Evolutionary conservation across 495 filamentous ascomycete species (phyloP), one percentile per base, ranked within the genome.

Genomic region (Xylaria flabelliformis): DNA sequence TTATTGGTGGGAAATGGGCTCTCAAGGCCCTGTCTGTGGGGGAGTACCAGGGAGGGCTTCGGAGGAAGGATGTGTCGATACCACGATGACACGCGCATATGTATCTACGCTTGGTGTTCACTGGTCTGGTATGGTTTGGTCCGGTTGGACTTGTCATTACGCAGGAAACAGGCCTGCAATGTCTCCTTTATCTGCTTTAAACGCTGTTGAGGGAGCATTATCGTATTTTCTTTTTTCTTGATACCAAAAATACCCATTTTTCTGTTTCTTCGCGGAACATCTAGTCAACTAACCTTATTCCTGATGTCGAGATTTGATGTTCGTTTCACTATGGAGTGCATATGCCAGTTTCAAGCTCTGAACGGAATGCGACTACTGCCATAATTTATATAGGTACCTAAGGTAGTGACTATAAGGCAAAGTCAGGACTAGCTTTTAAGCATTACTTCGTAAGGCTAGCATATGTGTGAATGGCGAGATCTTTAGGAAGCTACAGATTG

Each of bases 21-120:
- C 15, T n/a, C 15, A 21, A 41, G 36, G 55, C 36, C 36, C 8
- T 36, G 34, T 9, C 53, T 69, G 34, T 21, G 41, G 55, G 66
- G 66, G 12, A 58, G 36, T 56, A 61, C n/a, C 9, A 56, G 50
- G 65, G 29, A 42, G 50, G 65, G 36, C 36, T 12, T 55, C 19
- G 58, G 61, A 3, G 53, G 53, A 50, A 36, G 53, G 39, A 46
- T 61, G 55, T 64, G 58, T 42, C 55, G n/a, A 71, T 71, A 67
- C 70, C 50, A 72, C 70, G 51, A 59, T 39, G n/a, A 29, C 59
- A 72, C 63, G 70, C 41, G 70, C 69, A 66, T 67, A 72, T 61
- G 70, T 63, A 67, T 72, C 50, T 39, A 72, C 63, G 70, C 24
- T 62, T 34, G 69, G 69, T 70, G 68, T 70, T 70, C 58, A 41